These are phyloP conservation scores for Zostera marina DNA, from an alignment of 116 monocot species.

Conservation along the genomic window DNA sequence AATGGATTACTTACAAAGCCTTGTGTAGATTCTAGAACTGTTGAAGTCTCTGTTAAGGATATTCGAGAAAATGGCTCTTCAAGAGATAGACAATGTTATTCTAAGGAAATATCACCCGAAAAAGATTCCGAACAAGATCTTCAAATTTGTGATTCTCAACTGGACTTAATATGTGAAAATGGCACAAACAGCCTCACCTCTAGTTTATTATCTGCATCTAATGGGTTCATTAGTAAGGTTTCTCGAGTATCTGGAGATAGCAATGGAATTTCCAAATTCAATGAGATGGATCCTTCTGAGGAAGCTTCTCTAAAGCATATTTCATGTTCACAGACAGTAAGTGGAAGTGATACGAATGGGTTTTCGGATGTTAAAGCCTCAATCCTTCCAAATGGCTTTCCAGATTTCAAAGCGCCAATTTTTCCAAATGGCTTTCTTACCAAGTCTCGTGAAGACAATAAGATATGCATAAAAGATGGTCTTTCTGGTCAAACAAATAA, in stretches of 20 bases:
- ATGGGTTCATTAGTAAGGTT: conserved; percentile 1
- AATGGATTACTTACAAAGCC: neutral
- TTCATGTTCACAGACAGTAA: neutral
- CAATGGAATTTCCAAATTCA: neutral
- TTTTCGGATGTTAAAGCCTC: neutral
- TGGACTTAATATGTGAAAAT: neutral
- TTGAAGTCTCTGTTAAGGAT: neutral
- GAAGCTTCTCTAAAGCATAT: neutral
- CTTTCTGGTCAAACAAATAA: neutral
- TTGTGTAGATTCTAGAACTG: neutral
- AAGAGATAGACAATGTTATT: neutral
- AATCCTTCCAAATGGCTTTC: neutral
- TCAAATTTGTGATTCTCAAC: neutral
- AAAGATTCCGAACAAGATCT: neutral
- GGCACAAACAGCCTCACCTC: neutral
- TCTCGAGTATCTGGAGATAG: conserved; percentile 1
- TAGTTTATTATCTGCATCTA: neutral
- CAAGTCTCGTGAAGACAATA: neutral
- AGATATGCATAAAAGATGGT: neutral
- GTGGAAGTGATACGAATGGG: neutral
- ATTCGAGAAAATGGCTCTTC: neutral
- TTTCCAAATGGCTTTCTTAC: neutral
- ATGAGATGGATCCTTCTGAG: neutral
- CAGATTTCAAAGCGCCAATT: neutral
- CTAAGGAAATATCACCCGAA: neutral